Conservation (phyloP, 768 basidiomycete genomes). For the Xerocomellus amylosporus region DNA sequence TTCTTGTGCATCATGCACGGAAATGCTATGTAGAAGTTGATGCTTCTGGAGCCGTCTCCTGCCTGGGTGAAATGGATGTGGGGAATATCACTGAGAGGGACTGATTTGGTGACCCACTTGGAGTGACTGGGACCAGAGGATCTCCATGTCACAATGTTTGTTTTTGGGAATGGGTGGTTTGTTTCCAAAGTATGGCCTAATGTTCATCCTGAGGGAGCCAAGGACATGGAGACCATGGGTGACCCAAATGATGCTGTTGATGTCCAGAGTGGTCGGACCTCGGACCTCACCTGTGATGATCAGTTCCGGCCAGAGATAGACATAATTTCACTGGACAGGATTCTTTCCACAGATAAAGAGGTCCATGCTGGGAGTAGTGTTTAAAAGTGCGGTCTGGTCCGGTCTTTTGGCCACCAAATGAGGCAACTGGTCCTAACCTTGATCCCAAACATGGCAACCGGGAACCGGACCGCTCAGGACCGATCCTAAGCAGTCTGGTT, state of each 20-base stretch:
- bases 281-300: not conserved
- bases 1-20: slow-evolving; percentile 7
- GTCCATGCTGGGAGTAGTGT: not conserved
- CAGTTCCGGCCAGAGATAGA: not conserved
- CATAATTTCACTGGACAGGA: not conserved
- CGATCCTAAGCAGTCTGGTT: too few relatives aligned
- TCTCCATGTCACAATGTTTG: slow-evolving; percentile 4
- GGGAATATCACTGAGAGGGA: slow-evolving; percentile 1
- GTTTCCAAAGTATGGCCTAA: slow-evolving; percentile 1
- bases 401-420: too few relatives aligned
- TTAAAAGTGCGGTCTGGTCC: too few relatives aligned
- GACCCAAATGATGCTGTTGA: slow-evolving; percentile 6
- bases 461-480: too few relatives aligned
- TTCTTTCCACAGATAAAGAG: slow-evolving; percentile 2
- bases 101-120: slow-evolving; percentile 1
- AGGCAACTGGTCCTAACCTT: too few relatives aligned
- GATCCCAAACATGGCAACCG: too few relatives aligned
- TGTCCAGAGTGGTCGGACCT: slow-evolving; percentile 4
- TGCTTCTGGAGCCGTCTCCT: not conserved
- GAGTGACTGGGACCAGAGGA: not conserved
- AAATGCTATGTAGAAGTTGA: slow-evolving; percentile 7
- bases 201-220: not conserved
- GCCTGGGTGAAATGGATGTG: slow-evolving; percentile 1
- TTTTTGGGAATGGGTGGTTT: slow-evolving; percentile 3
- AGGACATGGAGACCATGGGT: not conserved